Conservation (phyloP, 805 yeast genomes). For the Pichia deserticola region DNA sequence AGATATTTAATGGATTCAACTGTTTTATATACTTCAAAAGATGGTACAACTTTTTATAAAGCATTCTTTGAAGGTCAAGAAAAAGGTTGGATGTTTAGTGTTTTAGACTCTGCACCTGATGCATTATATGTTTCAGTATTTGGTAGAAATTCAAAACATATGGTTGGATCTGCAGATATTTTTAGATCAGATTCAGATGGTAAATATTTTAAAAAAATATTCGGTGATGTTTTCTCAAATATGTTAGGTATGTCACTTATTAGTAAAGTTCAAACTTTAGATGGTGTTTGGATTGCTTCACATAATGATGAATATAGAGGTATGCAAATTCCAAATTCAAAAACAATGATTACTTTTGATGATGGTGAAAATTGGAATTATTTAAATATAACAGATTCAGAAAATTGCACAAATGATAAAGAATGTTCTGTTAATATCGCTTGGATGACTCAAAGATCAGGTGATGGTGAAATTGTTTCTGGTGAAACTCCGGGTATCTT, state of each 20-base stretch:
- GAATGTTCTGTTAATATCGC: slow-evolving; percentile 43
- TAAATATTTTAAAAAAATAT: slow-evolving; percentile 37
- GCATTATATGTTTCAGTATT: slow-evolving; percentile 36
- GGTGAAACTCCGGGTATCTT: slow-evolving; percentile 51
- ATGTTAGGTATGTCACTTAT: slow-evolving; percentile 33
- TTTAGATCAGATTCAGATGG: slow-evolving; percentile 57
- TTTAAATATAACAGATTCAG: slow-evolving; percentile 40
- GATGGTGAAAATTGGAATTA: slow-evolving; percentile 48
- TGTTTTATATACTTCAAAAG: slow-evolving; percentile 39
- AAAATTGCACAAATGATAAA: slow-evolving; percentile 34
- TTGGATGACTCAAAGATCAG: slow-evolving; percentile 29
- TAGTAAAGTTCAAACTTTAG: slow-evolving; percentile 42
- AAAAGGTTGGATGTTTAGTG: slow-evolving; percentile 30
- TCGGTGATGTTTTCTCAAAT: slow-evolving; percentile 34
- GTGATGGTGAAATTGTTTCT: slow-evolving; percentile 36
- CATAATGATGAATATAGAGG: slow-evolving; percentile 15
- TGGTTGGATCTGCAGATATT: slow-evolving; percentile 26
- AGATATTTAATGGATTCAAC: slow-evolving; percentile 33
- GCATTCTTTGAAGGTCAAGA: slow-evolving; percentile 35
- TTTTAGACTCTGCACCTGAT: slow-evolving; percentile 35
- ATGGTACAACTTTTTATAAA: slow-evolving; percentile 33
- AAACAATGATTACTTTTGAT: slow-evolving; percentile 39
- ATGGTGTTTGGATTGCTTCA: slow-evolving; percentile 54
- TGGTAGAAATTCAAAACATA: slow-evolving; percentile 17
- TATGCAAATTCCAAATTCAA: slow-evolving; percentile 11